Evolutionary conservation across 192 early-diverging fungal species (phyloP).

Genomic region (Backusella tuberculispora): DNA sequence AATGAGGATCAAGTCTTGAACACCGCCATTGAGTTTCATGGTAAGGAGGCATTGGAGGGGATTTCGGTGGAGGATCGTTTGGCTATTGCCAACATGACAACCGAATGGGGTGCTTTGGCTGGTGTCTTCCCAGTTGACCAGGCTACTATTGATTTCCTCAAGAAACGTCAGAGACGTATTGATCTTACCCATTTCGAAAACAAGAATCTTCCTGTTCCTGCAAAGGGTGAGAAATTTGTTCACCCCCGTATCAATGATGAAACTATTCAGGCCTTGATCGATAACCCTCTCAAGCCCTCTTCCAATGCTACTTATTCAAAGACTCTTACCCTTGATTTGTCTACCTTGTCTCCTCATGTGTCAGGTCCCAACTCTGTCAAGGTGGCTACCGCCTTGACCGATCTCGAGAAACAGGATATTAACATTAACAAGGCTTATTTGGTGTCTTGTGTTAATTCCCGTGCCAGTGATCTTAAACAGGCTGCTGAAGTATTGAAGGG

Average conservation of each 20-base stretch:
- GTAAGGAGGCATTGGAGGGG: conserved; percentile 61
- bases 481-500: conserved; percentile 83
- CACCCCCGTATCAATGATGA: conserved; percentile 64
- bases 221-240: conserved; percentile 49
- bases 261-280: conserved; percentile 45
- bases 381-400: conserved; percentile 77
- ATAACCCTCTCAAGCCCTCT: conserved; percentile 53
- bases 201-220: conserved; percentile 47
- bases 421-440: conserved; percentile 96
- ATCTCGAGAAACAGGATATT: conserved; percentile 74
- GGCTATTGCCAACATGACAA: conserved; percentile 99
- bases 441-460: conserved; percentile 95
- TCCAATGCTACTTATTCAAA: conserved; percentile 80
- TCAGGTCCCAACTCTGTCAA: conserved; percentile 98
- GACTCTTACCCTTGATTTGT: conserved; percentile 84
- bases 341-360: conserved; percentile 85
- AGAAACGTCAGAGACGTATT: conserved; percentile 60
- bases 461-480: conserved; percentile 84
- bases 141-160: conserved; percentile 72
- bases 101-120: conserved; percentile 98
- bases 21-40: conserved; percentile 94
- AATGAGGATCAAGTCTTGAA: conserved; percentile 96
- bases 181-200: conserved; percentile 56
- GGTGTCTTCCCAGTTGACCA: conserved; percentile 96
- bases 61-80: conserved; percentile 89